phyloP scores from a whole-genome alignment of 345 rosid species.

The Geranium brycei region DNA sequence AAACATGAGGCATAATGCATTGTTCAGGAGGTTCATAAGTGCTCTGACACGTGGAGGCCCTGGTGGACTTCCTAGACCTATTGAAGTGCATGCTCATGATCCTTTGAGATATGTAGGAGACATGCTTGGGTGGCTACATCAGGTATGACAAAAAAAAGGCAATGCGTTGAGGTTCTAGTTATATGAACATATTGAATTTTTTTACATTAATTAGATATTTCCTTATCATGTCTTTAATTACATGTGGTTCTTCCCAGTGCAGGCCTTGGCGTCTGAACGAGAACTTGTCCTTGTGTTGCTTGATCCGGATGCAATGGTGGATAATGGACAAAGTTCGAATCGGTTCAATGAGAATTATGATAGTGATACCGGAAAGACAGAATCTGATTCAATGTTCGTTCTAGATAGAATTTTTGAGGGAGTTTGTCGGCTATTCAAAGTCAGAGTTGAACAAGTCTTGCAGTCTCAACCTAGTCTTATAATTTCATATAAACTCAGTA shows the following conservation, averaged over 20 bases:
- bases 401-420: constrained; percentile 98
- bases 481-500: constrained; percentile 73
- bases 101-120: constrained; percentile 95
- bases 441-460: constrained; percentile 94
- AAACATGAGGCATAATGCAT: constrained; percentile 87
- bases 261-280: constrained; percentile 98
- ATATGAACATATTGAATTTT: constrained; percentile 3
- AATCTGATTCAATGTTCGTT: constrained; percentile 68
- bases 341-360: constrained; percentile 33
- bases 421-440: constrained; percentile 97
- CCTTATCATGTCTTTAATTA: too few species aligned
- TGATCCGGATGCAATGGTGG: constrained; percentile 57
- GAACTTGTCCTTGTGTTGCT: constrained; percentile 78
- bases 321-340: constrained; percentile 42
- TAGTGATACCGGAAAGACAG: constrained; percentile 53
- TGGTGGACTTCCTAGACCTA: constrained; percentile 96
- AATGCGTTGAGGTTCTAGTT: constrained; percentile 8
- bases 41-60: constrained; percentile 99
- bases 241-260: constrained; percentile 12
- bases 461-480: constrained; percentile 96
- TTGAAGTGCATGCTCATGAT: constrained; percentile 99
- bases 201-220: background rate
- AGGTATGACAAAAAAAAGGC: constrained; percentile 37
- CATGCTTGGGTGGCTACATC: constrained; percentile 99
- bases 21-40: constrained; percentile 93